phyloP scores from a whole-genome alignment of 1,284 basidiomycete species.

The Blastosporella zonata region DNA sequence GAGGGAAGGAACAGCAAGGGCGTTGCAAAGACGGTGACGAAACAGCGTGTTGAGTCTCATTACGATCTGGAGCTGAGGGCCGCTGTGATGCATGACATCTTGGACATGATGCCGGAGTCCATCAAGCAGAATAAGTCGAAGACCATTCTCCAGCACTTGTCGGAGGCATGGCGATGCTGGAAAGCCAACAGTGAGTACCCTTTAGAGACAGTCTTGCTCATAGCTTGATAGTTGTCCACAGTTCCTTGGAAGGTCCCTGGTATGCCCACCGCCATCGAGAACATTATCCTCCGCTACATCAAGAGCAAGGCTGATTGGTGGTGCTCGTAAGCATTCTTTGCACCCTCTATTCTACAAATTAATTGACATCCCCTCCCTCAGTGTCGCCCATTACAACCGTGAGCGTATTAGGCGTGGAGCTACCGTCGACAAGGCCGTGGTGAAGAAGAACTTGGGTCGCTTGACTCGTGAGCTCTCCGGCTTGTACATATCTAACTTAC shows the following conservation, averaged over 20 bases:
- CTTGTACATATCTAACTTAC: background rate
- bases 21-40: constrained; percentile 94
- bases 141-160: constrained; percentile 96
- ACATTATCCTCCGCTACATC: constrained; percentile 98
- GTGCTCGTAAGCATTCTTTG: constrained; percentile 71
- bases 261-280: constrained; percentile 98
- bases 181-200: constrained; percentile 86
- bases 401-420: constrained; percentile 95
- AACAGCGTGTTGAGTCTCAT: constrained; percentile 98
- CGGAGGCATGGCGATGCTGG: constrained; percentile 99
- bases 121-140: constrained; percentile 99
- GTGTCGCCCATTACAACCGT: constrained; percentile 90
- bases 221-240: constrained; percentile 20
- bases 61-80: constrained; percentile 98
- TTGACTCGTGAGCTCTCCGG: constrained; percentile 62
- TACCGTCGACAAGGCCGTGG: constrained; percentile 98
- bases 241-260: constrained; percentile 96
- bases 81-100: constrained; percentile 99
- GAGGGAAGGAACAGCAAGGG: constrained; percentile 98
- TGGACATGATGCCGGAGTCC: constrained; percentile 99
- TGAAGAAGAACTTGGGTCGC: constrained; percentile 92
- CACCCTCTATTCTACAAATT: background rate
- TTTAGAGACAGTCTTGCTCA: constrained; percentile 9
- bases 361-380: constrained; percentile 24
- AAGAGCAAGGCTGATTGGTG: constrained; percentile 99